phyloP scores from a whole-genome alignment of 139 green algal genomes.

The Tetraselmis chui region DNA sequence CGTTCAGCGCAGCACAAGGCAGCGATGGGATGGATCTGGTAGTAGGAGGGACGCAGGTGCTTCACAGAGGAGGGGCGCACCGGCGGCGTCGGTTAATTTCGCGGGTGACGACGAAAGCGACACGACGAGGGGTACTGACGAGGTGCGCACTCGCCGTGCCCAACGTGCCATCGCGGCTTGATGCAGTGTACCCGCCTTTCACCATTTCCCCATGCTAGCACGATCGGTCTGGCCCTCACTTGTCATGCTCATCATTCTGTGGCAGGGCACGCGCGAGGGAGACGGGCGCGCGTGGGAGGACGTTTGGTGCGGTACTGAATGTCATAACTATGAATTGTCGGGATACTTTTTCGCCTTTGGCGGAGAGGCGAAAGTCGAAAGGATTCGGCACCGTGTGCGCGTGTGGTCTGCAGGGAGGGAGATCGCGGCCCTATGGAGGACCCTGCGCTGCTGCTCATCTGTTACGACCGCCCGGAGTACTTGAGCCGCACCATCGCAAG shows the following conservation, averaged over 20 bases:
- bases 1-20: background rate
- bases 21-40: background rate
- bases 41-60: background rate
- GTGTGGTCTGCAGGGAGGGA: background rate
- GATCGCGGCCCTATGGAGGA: background rate
- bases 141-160: background rate
- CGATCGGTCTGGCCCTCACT: too few relatives aligned
- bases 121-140: background rate
- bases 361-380: too few relatives aligned
- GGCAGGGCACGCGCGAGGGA: too few relatives aligned
- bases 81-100: background rate
- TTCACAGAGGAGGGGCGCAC: background rate
- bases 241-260: too few relatives aligned
- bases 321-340: background rate
- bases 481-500: background rate
- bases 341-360: background rate
- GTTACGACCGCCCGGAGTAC: background rate
- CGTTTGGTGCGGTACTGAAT: too few relatives aligned
- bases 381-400: too few relatives aligned
- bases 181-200: too few relatives aligned
- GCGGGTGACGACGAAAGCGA: background rate
- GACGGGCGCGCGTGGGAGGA: too few relatives aligned
- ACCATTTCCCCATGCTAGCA: too few relatives aligned
- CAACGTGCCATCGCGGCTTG: background rate
- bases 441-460: background rate